Base-by-base conservation (phyloP, 441 rosid species). In the Gossypium schwendimanii region DNA sequence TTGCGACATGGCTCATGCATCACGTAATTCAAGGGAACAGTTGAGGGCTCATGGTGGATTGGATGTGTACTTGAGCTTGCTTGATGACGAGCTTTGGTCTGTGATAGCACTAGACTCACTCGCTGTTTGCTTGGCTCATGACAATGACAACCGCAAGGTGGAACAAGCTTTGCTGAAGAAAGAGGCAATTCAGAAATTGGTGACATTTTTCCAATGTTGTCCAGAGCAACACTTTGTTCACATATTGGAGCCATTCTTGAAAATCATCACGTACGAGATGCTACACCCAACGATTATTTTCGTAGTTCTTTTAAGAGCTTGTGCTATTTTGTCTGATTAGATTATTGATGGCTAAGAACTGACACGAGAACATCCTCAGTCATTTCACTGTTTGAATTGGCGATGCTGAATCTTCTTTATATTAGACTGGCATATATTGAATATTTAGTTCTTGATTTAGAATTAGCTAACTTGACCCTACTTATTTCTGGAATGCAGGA, bases 201-300 rank as follows among this genome's bases (percentile, higher is more conserved):
- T 95, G 72, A 84, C 81, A 81, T 93, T 93, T 83, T 95, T 95
- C 87, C 91, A 89, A 73, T 80, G 92, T 82, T 95, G 97, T 73
- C 97, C 98, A 0, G 97, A 95, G 76, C 96, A 87, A 77, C 96
- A 93, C 78, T 95, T 95, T 77, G 97, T 84, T 75, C 98, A 95
- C 81, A 89, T 95, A 79, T 76, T 95, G 93, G 99, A 95, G 82
- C 99, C 98, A 18, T 90, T 95, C 89, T 84, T 93, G 87, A 95
- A 95, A 85, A 95, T 93, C 69, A 89, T 89, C 72, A 95, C 94
- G 99, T 91, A 84, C 21, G 92, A 71, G 54, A 2, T 50, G 18
- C 33, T 47, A 12, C 14, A 58, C 58, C 20, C 49, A 39, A 39
- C 2, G 20, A 1, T 64, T 26, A 14, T 55, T 70, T 69, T 33